Conservation (phyloP, 345 rosid genomes). For the Cardiospermum halicacabum region DNA sequence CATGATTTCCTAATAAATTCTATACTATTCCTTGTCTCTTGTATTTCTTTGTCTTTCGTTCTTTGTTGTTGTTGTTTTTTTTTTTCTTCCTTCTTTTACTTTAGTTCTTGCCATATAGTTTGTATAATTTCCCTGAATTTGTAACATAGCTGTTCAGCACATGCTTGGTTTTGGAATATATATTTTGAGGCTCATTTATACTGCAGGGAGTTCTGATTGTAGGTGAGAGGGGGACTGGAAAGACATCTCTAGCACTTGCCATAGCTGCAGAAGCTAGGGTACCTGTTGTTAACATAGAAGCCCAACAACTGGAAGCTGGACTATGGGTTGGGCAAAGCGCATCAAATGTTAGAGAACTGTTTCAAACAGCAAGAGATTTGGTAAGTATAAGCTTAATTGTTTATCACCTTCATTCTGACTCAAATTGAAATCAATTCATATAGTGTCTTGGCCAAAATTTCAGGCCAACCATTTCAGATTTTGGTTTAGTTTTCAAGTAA, state of each 20-base stretch:
- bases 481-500: no score
- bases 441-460: neutral
- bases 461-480: neutral
- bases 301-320: constrained; percentile 96
- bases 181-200: constrained; percentile 15
- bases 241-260: constrained; percentile 87
- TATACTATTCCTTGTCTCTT: neutral
- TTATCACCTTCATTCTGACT: constrained; percentile 13
- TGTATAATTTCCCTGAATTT: neutral
- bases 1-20: neutral
- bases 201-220: constrained; percentile 96
- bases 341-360: constrained; percentile 92
- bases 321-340: constrained; percentile 99
- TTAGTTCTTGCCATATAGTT: neutral
- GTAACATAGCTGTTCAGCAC: constrained; percentile 12
- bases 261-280: constrained; percentile 97
- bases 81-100: no score
- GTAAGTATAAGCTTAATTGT: constrained; percentile 33
- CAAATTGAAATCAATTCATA: neutral
- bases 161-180: constrained; percentile 7
- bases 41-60: neutral
- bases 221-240: constrained; percentile 96
- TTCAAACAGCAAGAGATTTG: constrained; percentile 95
- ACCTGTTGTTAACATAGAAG: constrained; percentile 82
- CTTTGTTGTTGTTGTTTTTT: neutral